Evolutionary conservation across 164 flowering plant genomes (phyloP).

Genomic region (Nymphaea colorata): DNA sequence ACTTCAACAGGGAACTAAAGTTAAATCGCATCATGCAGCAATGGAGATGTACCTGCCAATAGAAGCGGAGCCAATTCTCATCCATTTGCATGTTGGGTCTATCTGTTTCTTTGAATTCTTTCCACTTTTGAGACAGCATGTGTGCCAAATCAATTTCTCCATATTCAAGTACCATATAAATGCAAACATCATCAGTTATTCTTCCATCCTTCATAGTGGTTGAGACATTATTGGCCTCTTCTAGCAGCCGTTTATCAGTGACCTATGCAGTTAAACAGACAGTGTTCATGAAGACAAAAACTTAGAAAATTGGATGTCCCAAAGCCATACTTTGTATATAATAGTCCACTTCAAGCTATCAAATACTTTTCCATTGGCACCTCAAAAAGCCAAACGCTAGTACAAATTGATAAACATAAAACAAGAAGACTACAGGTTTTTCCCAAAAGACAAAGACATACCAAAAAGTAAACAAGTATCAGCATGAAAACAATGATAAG

Average conservation of each 20-base stretch:
- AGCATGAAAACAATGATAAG: neutral
- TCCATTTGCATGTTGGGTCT: slow-evolving; percentile 44
- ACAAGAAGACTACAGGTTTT: no score
- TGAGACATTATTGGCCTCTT: slow-evolving; percentile 63
- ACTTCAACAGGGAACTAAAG: no score
- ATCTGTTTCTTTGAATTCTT: slow-evolving; percentile 37
- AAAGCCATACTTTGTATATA: no score
- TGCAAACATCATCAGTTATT: slow-evolving; percentile 81
- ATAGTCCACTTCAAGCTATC: no score
- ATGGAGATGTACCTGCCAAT: slow-evolving; percentile 70
- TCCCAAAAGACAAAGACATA: neutral
- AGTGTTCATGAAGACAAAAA: neutral
- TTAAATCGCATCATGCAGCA: no score
- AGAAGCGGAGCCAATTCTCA: slow-evolving; percentile 96
- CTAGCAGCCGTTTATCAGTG: slow-evolving; percentile 74
- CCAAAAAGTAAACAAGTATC: neutral
- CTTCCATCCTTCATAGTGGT: slow-evolving; percentile 62
- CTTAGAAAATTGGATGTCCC: no score
- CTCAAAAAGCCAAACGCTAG: no score
- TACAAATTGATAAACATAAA: no score
- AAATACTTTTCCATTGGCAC: no score
- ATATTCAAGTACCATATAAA: slow-evolving; percentile 97
- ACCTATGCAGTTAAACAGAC: slow-evolving; percentile 30
- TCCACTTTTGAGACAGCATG: slow-evolving; percentile 96
- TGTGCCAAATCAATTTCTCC: slow-evolving; percentile 99